Conservation (phyloP, 164 flowering plant species). For the Akebia trifoliata region DNA sequence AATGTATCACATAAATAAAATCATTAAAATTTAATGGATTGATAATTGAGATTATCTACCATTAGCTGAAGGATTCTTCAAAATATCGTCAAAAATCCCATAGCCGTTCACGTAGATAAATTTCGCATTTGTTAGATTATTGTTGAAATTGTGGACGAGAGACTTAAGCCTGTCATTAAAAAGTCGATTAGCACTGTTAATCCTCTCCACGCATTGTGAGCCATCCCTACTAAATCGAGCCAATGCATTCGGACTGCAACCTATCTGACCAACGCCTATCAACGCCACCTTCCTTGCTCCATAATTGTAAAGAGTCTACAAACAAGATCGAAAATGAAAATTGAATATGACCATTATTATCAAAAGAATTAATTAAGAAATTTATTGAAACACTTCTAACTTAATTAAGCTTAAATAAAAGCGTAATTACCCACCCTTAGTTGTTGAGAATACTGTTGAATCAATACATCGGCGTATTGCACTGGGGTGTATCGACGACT, state of each 20-base stretch:
- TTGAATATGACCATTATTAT: not conserved
- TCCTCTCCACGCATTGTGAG: too few relatives aligned
- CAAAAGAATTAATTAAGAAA: not conserved
- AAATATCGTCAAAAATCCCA: constrained; percentile 4
- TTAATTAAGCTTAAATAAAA: not conserved
- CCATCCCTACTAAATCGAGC: too few relatives aligned
- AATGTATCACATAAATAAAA: not conserved
- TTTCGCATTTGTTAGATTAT: constrained; percentile 2
- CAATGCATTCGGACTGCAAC: constrained; percentile 72
- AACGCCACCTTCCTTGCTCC: constrained; percentile 79
- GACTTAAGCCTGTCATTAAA: constrained; percentile 13
- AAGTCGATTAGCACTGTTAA: too few relatives aligned
- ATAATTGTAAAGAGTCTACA: constrained; percentile 46
- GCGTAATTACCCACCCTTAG: constrained; percentile 8
- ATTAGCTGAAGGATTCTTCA: constrained; percentile 8
- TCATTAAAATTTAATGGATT: not conserved
- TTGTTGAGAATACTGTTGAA: not conserved
- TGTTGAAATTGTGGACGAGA: constrained; percentile 9
- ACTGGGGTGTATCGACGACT: constrained; percentile 9
- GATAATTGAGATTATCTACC: constrained; percentile 7
- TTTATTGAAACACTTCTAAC: too few relatives aligned
- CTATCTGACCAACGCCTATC: constrained; percentile 61
- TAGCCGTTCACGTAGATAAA: constrained; percentile 10
- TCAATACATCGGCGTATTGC: constrained; percentile 13
- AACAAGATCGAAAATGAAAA: not conserved